Conservation (phyloP, 805 yeast species). For the Candida caryicola region DNA sequence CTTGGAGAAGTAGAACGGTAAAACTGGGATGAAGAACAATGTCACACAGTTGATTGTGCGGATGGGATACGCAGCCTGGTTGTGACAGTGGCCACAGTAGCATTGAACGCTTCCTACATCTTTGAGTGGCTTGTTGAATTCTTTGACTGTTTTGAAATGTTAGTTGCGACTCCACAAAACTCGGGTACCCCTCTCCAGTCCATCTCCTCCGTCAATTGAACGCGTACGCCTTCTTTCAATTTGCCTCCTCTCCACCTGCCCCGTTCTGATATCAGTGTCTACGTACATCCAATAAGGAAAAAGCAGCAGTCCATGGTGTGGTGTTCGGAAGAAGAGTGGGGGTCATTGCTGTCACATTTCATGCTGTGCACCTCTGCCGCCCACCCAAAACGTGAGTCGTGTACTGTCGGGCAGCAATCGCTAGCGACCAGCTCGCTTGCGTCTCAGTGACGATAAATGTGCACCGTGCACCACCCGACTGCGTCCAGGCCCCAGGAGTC, state of each 20-base stretch:
- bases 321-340: neutral
- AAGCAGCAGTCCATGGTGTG: constrained; percentile 28
- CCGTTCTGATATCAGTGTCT: no score
- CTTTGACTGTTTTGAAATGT: constrained; percentile 26
- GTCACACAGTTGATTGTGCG: constrained; percentile 53
- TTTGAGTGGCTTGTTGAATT: constrained; percentile 29
- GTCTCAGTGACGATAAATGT: no score
- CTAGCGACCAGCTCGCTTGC: no score
- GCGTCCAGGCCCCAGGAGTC: no score
- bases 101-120: constrained; percentile 32
- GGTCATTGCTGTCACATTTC: neutral
- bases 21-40: constrained; percentile 51
- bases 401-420: no score
- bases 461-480: no score
- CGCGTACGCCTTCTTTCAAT: no score
- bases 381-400: no score
- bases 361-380: no score
- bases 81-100: constrained; percentile 60
- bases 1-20: constrained; percentile 53
- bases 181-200: neutral
- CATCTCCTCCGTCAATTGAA: no score
- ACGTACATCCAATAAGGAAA: constrained; percentile 36
- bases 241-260: no score
- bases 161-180: neutral
- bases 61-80: constrained; percentile 50